Percentiles rank a stretch among this genome's conserved stretches.
Evolutionary conservation across 768 basidiomycete species (phyloP).

Genomic region (Xanthoconium purpureum): DNA sequence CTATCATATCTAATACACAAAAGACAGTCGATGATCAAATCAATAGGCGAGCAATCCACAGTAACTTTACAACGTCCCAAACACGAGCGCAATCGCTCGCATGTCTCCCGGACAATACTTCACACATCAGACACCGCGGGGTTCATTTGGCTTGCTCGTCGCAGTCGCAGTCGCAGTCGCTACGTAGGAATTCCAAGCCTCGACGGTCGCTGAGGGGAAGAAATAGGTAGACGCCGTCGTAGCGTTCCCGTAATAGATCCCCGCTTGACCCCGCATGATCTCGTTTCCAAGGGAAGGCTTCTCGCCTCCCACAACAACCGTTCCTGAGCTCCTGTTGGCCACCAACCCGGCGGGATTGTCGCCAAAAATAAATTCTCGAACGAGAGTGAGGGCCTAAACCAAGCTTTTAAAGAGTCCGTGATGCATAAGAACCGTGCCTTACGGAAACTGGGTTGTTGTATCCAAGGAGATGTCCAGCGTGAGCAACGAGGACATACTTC

Average conservation of each 20-base stretch:
- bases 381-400: constrained; percentile 53
- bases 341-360: constrained; percentile 58
- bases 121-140: background rate
- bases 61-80: background rate
- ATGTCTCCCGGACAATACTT: constrained; percentile 22
- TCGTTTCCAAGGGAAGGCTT: constrained; percentile 42
- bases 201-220: constrained; percentile 53
- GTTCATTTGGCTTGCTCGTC: background rate
- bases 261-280: constrained; percentile 51
- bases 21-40: no score
- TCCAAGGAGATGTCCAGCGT: constrained; percentile 39
- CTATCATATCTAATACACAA: no score
- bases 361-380: constrained; percentile 66
- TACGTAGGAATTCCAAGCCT: constrained; percentile 57
- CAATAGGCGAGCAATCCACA: no score
- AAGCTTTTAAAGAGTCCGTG: background rate
- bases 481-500: constrained; percentile 39
- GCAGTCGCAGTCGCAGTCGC: background rate
- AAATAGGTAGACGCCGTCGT: constrained; percentile 49
- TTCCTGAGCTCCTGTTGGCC: constrained; percentile 24
- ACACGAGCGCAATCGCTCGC: background rate
- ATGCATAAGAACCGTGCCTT: constrained; percentile 23
- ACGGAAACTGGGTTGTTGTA: constrained; percentile 41
- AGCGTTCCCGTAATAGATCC: constrained; percentile 50
- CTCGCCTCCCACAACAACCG: constrained; percentile 47